Percentiles rank a stretch among this genome's conserved stretches.
These are phyloP conservation scores for Xanthoconium stramineum DNA, from an alignment of 768 basidiomycete species.

Conservation along the genomic window DNA sequence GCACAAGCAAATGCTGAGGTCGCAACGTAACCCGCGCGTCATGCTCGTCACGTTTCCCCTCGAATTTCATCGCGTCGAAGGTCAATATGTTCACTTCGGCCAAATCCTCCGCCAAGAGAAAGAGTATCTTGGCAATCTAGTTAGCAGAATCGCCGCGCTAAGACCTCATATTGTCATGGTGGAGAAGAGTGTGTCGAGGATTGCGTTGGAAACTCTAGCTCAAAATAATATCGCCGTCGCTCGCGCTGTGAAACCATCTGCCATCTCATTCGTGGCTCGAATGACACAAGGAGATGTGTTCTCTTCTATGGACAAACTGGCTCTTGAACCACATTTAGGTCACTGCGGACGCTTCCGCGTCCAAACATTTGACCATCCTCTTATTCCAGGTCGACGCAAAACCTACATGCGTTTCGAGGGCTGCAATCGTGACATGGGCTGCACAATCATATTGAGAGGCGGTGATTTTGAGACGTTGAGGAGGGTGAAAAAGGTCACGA, in stretches of 20 bases:
- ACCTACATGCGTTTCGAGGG: conserved; percentile 99
- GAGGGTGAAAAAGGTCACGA: conserved; percentile 87
- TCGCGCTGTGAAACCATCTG: conserved; percentile 81
- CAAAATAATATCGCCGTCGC: conserved; percentile 88
- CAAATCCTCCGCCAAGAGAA: conserved; percentile 90
- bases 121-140: conserved; percentile 86
- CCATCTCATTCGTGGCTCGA: conserved; percentile 83
- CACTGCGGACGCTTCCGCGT: conserved; percentile 83
- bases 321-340: conserved; percentile 84
- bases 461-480: conserved; percentile 76
- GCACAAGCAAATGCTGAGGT: conserved; percentile 89
- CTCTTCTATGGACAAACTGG: conserved; percentile 92
- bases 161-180: conserved; percentile 92
- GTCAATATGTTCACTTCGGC: conserved; percentile 90
- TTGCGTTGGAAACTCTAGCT: conserved; percentile 84
- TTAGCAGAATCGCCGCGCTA: conserved; percentile 83
- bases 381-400: conserved; percentile 93
- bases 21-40: conserved; percentile 81
- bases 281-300: conserved; percentile 96
- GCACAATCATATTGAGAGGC: conserved; percentile 89
- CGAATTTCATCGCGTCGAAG: conserved; percentile 90
- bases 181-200: conserved; percentile 85
- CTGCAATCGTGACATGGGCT: conserved; percentile 88
- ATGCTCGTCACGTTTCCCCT: conserved; percentile 96
- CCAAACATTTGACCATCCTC: conserved; percentile 90